Base-by-base conservation (phyloP, 352 stramenopile species). In the Nothophytophthora sp. region DNA sequence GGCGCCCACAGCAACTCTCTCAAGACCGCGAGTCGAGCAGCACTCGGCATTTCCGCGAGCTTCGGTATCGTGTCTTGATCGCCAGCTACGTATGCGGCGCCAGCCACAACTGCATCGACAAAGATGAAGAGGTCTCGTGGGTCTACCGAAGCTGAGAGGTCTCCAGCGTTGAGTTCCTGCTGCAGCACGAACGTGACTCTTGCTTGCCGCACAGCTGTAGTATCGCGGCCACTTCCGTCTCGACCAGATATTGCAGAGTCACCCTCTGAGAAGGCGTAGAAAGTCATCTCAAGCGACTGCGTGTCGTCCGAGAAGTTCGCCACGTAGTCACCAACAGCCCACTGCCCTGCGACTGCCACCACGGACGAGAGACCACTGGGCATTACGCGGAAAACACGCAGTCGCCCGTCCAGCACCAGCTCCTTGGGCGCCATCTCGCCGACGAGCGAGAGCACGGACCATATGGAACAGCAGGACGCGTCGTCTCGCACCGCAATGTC, bases 361-460 rank as follows among this genome's bases (percentile, higher is more conserved):
- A 44, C 70, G 11, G 52, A 63, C 20, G 57, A 52, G 11, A 62
- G 25, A n/a, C 63, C 67, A 27, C 63, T 53, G 0, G 62, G 66
- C 16, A 67, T 60, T 28, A 50, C 52, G 8, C 50, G 55, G 35
- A 72, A 76, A 30, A 69, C 47, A n/a, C 61, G 66, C 24, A 58
- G 37, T 1, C 32, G 39, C 24, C 54, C 56, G 35, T 76, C 66
- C 27, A 72, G 32, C 5, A 63, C 27, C n/a, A 75, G 41, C 13
- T 64, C 40, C 16, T 47, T 57, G 11, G 48, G 28, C 16, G 36
- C 23, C 11, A 46, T 19, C 12, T 40, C 36, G 5, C 3, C 36
- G 9, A 38, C 5, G 6, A 44, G n/a, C 11, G 38, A 34, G 3
- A 61, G 33, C 24, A 53, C 35, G 28, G 50, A 67, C 1, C 41